These are phyloP conservation scores for Ophiostoma ulmi DNA, from an alignment of 2,329 filamentous ascomycete species.

Conservation along the genomic window DNA sequence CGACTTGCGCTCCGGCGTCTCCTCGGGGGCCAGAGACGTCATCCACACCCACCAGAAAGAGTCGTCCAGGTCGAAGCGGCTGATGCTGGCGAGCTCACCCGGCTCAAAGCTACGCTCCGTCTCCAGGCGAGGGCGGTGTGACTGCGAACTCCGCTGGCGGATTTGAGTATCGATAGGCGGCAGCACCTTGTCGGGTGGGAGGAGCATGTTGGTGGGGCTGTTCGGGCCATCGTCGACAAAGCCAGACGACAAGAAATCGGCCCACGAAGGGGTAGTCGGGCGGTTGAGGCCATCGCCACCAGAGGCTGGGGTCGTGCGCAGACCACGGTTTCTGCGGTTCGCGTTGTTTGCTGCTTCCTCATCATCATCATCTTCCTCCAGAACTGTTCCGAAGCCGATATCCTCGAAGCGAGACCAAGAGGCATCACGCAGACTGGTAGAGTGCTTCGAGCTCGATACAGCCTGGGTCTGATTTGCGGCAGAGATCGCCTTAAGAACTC, in stretches of 20 bases:
- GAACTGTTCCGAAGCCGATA: constrained; percentile 74
- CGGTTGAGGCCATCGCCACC: constrained; percentile 63
- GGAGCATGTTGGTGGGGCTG: constrained; percentile 60
- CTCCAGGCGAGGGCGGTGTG: constrained; percentile 68
- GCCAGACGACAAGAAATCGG: constrained; percentile 90
- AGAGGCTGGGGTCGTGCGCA: constrained; percentile 64
- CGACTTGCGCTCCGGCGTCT: constrained; percentile 77
- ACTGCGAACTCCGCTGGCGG: constrained; percentile 80
- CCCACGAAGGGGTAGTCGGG: constrained; percentile 96
- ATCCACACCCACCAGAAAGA: constrained; percentile 99
- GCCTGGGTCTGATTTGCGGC: constrained; percentile 76
- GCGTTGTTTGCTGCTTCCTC: constrained; percentile 44
- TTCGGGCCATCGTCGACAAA: constrained; percentile 74
- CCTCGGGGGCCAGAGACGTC: constrained; percentile 86
- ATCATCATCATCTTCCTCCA: constrained; percentile 67
- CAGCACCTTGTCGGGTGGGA: constrained; percentile 88
- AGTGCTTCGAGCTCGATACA: constrained; percentile 63
- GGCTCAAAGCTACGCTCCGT: constrained; percentile 68
- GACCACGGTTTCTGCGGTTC: constrained; percentile 37
- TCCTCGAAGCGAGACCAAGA: constrained; percentile 98
- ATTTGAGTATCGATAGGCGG: constrained; percentile 71
- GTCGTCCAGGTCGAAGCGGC: constrained; percentile 78
- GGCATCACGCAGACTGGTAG: constrained; percentile 70
- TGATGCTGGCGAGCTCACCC: constrained; percentile 91
- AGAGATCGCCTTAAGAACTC: constrained; percentile 84